Evolutionary conservation across 140 eudicot genomes (phyloP).

Genomic region (Stevia rebaudiana): DNA sequence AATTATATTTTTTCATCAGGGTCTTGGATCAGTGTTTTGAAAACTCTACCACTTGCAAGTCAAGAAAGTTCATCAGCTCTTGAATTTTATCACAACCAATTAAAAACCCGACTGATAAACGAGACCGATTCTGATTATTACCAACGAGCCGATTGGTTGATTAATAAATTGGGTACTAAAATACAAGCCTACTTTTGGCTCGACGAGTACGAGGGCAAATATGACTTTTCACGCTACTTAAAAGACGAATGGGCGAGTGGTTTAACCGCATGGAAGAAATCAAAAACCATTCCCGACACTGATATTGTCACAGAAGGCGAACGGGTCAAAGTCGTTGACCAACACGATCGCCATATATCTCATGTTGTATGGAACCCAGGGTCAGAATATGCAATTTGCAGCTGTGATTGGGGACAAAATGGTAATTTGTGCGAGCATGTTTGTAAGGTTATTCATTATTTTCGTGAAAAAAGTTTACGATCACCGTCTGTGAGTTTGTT

Average conservation of each 20-base stretch:
- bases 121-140: constrained; percentile 45
- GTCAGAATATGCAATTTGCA: constrained; percentile 66
- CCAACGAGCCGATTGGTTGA: constrained; percentile 78
- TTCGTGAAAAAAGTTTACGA: constrained; percentile 35
- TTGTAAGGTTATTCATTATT: constrained; percentile 41
- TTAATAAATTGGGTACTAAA: constrained; percentile 62
- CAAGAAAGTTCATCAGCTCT: constrained; percentile 72
- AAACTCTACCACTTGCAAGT: constrained; percentile 66
- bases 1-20: constrained; percentile 34
- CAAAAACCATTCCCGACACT: constrained; percentile 48
- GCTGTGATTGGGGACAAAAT: constrained; percentile 54
- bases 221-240: constrained; percentile 70
- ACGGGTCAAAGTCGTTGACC: constrained; percentile 55
- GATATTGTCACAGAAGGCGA: constrained; percentile 48
- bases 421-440: constrained; percentile 84
- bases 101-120: constrained; percentile 59
- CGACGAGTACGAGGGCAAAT: constrained; percentile 68
- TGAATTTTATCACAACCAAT: constrained; percentile 74
- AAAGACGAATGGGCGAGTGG: constrained; percentile 86
- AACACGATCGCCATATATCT: constrained; percentile 22
- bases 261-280: constrained; percentile 65
- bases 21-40: constrained; percentile 46
- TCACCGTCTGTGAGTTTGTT: constrained; percentile 47
- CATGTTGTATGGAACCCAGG: constrained; percentile 67
- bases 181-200: constrained; percentile 93